Percentiles rank a stretch among this genome's conserved stretches.
phyloP scores from a whole-genome alignment of 805 yeast genomes.

The Saturnispora ahearnii region DNA sequence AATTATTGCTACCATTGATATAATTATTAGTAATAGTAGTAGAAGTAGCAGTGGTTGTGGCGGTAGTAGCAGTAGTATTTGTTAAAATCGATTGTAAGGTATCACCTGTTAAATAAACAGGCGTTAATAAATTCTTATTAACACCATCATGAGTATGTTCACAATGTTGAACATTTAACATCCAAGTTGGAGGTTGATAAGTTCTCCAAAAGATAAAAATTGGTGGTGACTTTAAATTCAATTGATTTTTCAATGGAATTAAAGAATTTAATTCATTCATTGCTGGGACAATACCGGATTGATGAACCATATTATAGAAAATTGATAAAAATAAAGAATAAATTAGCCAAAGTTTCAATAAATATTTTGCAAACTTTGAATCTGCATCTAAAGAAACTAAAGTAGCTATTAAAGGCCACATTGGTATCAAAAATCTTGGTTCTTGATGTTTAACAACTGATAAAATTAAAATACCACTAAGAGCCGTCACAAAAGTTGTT shows the following conservation, averaged over 20 bases:
- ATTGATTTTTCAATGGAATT: slow-evolving; percentile 12
- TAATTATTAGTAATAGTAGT: too few species aligned
- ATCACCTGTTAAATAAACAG: neutral
- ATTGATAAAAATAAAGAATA: slow-evolving; percentile 55
- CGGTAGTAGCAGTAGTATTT: neutral
- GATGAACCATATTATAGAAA: slow-evolving; percentile 77
- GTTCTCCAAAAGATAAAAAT: slow-evolving; percentile 86
- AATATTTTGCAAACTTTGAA: slow-evolving; percentile 14
- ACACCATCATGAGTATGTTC: slow-evolving; percentile 3
- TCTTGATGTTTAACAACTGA: slow-evolving; percentile 90
- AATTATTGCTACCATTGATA: too few species aligned
- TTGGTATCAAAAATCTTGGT: slow-evolving; percentile 74
- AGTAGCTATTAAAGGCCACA: slow-evolving; percentile 59
- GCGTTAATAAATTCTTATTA: slow-evolving; percentile 1
- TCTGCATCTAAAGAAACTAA: slow-evolving; percentile 30
- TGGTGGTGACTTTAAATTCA: slow-evolving; percentile 9
- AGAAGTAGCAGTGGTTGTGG: too few species aligned
- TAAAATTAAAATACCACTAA: slow-evolving; percentile 53
- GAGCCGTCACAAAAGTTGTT: slow-evolving; percentile 48
- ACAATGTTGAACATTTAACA: slow-evolving; percentile 23
- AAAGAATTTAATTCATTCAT: slow-evolving; percentile 31
- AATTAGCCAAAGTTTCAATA: slow-evolving; percentile 42
- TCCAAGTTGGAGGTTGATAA: slow-evolving; percentile 89
- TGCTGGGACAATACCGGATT: slow-evolving; percentile 79
- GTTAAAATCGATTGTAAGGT: neutral